Percentiles rank a stretch among this genome's conserved stretches.
These are phyloP conservation scores for Papiliotrema laurentii DNA, from an alignment of 1,284 basidiomycete species.

Conservation along the genomic window DNA sequence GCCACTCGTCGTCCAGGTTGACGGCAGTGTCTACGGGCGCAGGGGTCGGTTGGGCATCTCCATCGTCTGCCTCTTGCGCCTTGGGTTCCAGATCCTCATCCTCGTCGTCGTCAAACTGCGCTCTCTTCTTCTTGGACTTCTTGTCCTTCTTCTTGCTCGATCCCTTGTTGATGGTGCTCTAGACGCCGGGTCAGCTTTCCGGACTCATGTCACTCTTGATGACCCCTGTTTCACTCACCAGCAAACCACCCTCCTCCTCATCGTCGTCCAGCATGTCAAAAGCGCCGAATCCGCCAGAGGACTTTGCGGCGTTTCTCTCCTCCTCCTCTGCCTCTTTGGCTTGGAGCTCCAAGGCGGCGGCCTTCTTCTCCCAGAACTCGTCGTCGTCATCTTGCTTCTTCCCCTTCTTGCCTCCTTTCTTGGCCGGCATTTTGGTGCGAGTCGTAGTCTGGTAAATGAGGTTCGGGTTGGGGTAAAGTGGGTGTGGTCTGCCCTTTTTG, in stretches of 20 bases:
- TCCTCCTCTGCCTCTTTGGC: conserved; percentile 56
- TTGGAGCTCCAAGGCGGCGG: conserved; percentile 28
- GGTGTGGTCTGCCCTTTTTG: no score
- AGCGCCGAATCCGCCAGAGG: conserved; percentile 43
- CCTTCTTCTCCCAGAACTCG: conserved; percentile 60
- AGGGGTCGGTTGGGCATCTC: conserved; percentile 36
- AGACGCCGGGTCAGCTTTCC: no score
- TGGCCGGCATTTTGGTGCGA: conserved; percentile 65
- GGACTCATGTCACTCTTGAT: no score
- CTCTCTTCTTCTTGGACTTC: conserved; percentile 16
- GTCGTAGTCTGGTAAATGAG: not conserved
- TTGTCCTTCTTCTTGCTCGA: conserved; percentile 25
- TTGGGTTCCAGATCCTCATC: conserved; percentile 9
- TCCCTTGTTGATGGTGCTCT: conserved; percentile 23
- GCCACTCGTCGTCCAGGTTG: conserved; percentile 46
- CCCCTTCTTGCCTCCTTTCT: conserved; percentile 74
- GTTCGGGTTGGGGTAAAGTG: not conserved
- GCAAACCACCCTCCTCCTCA: conserved; percentile 71
- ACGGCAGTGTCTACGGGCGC: conserved; percentile 14
- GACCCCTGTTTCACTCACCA: conserved; percentile 70
- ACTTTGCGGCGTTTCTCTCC: conserved; percentile 58
- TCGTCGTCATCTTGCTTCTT: conserved; percentile 70
- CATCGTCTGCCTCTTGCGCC: conserved; percentile 26
- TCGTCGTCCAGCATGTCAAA: conserved; percentile 52
- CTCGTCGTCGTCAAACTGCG: conserved; percentile 16